Conservation (phyloP, 2,329 filamentous ascomycete species). For the Colletotrichum coccodes region DNA sequence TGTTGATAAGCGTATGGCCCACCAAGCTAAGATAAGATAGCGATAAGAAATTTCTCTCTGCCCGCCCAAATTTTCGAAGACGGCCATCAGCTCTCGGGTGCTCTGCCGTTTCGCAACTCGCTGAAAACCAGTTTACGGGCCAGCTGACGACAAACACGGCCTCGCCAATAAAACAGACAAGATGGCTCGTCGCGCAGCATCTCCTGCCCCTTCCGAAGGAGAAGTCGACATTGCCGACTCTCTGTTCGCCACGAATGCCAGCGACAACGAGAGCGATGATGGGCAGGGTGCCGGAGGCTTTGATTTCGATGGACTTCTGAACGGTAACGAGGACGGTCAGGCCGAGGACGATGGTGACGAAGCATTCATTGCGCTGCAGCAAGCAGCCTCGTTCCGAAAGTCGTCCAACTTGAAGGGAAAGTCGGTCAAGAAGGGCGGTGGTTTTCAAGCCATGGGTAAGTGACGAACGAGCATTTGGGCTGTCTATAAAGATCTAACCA, state of each 20-base stretch:
- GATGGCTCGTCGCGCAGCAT: conserved; percentile 80
- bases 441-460: conserved; percentile 93
- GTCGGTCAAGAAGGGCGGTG: conserved; percentile 92
- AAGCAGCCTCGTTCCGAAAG: conserved; percentile 90
- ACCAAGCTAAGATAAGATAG: conserved; percentile 29
- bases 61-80: conserved; percentile 31
- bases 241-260: conserved; percentile 67
- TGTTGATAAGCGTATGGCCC: conserved; percentile 5
- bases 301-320: conserved; percentile 70
- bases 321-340: conserved; percentile 62
- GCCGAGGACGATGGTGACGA: conserved; percentile 77
- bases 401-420: conserved; percentile 83
- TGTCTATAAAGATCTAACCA: not conserved
- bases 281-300: conserved; percentile 49
- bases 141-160: conserved; percentile 2
- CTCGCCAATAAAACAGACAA: conserved; percentile 11
- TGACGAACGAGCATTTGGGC: not conserved
- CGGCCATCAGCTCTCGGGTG: conserved; percentile 11
- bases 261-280: conserved; percentile 54
- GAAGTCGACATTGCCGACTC: conserved; percentile 90
- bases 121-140: not conserved
- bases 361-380: conserved; percentile 88
- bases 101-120: conserved; percentile 16
- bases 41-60: conserved; percentile 35
- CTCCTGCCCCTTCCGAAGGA: conserved; percentile 86